Base-by-base conservation (phyloP, 2,329 filamentous ascomycete genomes). In the Ophiostoma himal-ulmi region DNA sequence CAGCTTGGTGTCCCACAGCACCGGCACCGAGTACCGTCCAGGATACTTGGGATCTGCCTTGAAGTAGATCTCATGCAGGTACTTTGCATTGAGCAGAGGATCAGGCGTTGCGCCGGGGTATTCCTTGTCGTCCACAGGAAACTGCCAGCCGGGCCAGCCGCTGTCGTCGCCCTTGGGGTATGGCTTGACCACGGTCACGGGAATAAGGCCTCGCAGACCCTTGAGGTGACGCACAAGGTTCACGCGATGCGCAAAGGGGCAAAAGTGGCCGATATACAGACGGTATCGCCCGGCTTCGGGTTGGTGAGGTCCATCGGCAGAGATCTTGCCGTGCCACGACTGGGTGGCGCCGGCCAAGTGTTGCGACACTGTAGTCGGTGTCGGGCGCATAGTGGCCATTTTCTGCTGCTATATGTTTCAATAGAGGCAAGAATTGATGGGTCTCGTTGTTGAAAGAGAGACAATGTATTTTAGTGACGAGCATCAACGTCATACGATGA, bases 141-240 rank as follows among this genome's bases (percentile, higher is more conserved):
- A 90, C 39, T 82, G 80, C 86, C 86, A 89, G 17, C 86, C 88
- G 0, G 86, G 85, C 85, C 86, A 89, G 44, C 88, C 88, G 8
- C 84, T 83, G 22, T 84, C 82, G 73, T 88, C 83, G 68, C 87
- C 88, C 76, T 91, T 91, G 0, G 89, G 89, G 72, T 90, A 91
- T 0, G 88, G 84, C 73, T 85, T 85, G 1, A 90, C 87, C 4
- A 89, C 80, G 0, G 85, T 87, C 26, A 88, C 75, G 6, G 83
- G 80, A 62, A 89, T 83, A 48, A 85, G 79, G 13, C 82, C 77
- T 44, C 84, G 80, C 2, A 90, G 81, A 44, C 85, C 84, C 75
- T 88, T 87, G 67, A 89, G 79, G 67, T 87, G 81, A 5, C 86
- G 81, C 10, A 86, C 80, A 13, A 89, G 78, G 74, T 87, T 88